These are phyloP conservation scores for Saccharum spontaneum DNA, from an alignment of 176 grass and related monocot genomes.

Conservation along the genomic window DNA sequence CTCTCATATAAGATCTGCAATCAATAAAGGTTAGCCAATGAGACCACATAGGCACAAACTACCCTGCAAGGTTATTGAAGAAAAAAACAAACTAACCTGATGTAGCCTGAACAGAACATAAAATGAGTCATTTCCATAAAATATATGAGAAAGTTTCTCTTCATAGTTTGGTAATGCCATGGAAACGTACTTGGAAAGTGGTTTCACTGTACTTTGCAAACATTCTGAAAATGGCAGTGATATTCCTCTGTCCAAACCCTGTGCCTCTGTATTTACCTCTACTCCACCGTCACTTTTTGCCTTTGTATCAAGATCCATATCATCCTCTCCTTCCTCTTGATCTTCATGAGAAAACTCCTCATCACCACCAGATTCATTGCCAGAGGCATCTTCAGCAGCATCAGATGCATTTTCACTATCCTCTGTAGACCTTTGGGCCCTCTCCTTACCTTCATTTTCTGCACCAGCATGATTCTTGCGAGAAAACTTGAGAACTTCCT, in stretches of 20 bases:
- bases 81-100: conserved; percentile 55
- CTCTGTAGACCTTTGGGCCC: conserved; percentile 77
- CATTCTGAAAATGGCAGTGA: conserved; percentile 67
- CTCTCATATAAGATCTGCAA: conserved; percentile 94
- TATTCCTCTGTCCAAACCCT: conserved; percentile 62
- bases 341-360: conserved; percentile 91
- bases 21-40: conserved; percentile 21
- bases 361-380: conserved; percentile 85
- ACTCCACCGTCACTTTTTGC: conserved; percentile 88
- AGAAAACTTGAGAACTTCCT: conserved; percentile 38
- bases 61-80: conserved; percentile 15
- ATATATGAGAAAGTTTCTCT: conserved; percentile 59
- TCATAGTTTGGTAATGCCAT: conserved; percentile 56
- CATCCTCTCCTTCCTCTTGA: conserved; percentile 88
- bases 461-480: conserved; percentile 78
- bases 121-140: conserved; percentile 98
- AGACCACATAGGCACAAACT: background rate
- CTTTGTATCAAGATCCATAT: conserved; percentile 68
- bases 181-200: conserved; percentile 75
- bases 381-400: conserved; percentile 80
- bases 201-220: conserved; percentile 65
- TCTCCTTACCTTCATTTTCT: conserved; percentile 83
- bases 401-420: conserved; percentile 96
- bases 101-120: conserved; percentile 90
- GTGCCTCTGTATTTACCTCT: conserved; percentile 62